A percentile compares a stretch with the other conserved stretches of the same genome.
Conservation (phyloP, 331 rosid species). For the Malus hybrid region DNA sequence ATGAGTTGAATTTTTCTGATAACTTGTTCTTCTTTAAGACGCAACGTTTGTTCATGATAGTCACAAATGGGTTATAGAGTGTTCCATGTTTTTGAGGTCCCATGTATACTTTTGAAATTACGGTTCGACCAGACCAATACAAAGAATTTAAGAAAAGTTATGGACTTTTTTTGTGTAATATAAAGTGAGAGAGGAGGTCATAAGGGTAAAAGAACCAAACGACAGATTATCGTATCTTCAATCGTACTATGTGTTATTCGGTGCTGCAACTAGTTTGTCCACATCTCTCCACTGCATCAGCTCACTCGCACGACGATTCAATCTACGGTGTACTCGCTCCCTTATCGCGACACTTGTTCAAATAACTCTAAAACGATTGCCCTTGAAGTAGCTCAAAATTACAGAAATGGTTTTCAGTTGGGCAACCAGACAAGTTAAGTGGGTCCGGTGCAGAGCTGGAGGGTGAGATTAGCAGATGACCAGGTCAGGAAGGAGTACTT, state of each 20-base stretch:
- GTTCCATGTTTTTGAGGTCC: too few relatives aligned
- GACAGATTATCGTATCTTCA: constrained; percentile 23
- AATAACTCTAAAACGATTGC: not conserved
- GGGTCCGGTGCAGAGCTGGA: not conserved
- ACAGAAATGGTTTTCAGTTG: not conserved
- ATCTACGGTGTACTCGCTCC: not conserved
- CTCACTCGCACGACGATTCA: not conserved
- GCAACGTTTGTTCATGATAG: too few relatives aligned
- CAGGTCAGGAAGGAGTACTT: not conserved
- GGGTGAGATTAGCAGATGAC: not conserved
- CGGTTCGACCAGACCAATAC: too few relatives aligned
- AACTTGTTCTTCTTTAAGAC: too few relatives aligned
- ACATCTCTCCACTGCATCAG: not conserved
- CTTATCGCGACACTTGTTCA: not conserved
- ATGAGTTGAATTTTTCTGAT: too few relatives aligned
- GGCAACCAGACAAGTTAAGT: not conserved
- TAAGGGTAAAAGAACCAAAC: not conserved
- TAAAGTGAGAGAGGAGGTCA: not conserved
- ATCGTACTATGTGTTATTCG: constrained; percentile 18
- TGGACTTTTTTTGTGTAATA: not conserved
- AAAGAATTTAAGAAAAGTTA: too few relatives aligned
- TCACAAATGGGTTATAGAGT: too few relatives aligned
- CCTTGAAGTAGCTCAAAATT: not conserved
- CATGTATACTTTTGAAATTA: too few relatives aligned
- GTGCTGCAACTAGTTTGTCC: not conserved